Evolutionary conservation across 2,329 filamentous ascomycete genomes (phyloP), one percentile per base, ranked within the genome.

Genomic region (Cercospora janseana): DNA sequence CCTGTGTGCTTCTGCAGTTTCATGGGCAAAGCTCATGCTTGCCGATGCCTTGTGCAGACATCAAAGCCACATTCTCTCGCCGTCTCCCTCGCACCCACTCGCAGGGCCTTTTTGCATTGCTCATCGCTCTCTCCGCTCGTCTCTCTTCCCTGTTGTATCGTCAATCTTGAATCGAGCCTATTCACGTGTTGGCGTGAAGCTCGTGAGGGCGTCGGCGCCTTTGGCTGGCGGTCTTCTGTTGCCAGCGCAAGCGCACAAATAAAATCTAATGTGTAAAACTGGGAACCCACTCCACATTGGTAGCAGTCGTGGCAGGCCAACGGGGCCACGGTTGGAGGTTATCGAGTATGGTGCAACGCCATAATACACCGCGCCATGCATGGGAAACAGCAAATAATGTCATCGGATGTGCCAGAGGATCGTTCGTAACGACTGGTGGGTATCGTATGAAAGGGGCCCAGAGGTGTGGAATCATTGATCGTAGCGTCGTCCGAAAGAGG

Each of bases 351-450:
- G 42, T 34, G 35, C 23, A 58, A 57, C 55, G 49, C 61, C 57
- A 44, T 46, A 32, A 46, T 62, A 63, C 62, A 53, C 62, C 62
- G 55, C 61, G 62, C 62, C 62, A 65, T 65, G 62, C 62, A 58
- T 37, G 54, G 35, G 37, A 52, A 56, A 60, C 55, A 51, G 38
- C 37, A 43, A 53, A 49, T 52, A 41, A 34, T 46, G 38, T 28
- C 45, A 52, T 55, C 45, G 37, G 46, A 35, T 26, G 35, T 28
- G 23, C 44, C 31, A 16, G 40, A 23, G 16, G 45, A 35, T 38
- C 32, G n/a, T n/a, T 26, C 37, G 16, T 37, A 45, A 32, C 32
- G 35, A 47, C 31, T 32, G 48, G n/a, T 29, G 27, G 42, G 16
- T 34, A n/a, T n/a, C n/a, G n/a, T n/a, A 12, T 23, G 18, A 15